Conservation (phyloP, 257 asterid species). For the Fraxinus cuspidata region DNA sequence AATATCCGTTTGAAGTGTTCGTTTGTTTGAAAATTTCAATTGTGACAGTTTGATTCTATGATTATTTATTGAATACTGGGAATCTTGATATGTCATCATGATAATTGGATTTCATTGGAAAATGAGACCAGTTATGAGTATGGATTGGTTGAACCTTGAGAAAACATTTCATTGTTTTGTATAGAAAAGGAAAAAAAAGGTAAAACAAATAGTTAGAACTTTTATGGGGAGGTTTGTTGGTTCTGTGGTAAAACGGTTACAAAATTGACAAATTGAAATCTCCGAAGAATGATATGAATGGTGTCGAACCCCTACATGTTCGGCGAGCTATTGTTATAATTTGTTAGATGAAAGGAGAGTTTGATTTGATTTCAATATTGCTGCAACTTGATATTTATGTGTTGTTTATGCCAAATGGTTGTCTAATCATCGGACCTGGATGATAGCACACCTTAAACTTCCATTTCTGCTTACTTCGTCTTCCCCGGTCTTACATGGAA, state of each 20-base stretch:
- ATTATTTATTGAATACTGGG: not conserved
- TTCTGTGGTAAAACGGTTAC: not conserved
- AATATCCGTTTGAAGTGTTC: too few species aligned
- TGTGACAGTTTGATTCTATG: not conserved
- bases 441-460: not conserved
- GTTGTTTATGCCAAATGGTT: not conserved
- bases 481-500: not conserved
- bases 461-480: not conserved
- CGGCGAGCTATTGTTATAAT: not conserved
- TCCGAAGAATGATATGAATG: not conserved
- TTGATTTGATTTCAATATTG: not conserved
- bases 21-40: not conserved
- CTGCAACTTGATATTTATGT: not conserved
- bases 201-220: not conserved
- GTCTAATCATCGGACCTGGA: not conserved
- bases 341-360: not conserved
- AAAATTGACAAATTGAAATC: not conserved
- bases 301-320: not conserved
- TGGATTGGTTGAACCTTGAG: not conserved
- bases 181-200: not conserved
- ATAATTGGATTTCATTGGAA: not conserved
- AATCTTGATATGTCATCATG: not conserved
- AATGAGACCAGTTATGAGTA: not conserved
- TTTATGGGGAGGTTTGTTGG: not conserved
- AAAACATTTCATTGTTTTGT: not conserved